Evolutionary conservation across 2,329 filamentous ascomycete genomes (phyloP), one percentile per base, ranked within the genome.

Genomic region (Tolypocladium ovalisporum): DNA sequence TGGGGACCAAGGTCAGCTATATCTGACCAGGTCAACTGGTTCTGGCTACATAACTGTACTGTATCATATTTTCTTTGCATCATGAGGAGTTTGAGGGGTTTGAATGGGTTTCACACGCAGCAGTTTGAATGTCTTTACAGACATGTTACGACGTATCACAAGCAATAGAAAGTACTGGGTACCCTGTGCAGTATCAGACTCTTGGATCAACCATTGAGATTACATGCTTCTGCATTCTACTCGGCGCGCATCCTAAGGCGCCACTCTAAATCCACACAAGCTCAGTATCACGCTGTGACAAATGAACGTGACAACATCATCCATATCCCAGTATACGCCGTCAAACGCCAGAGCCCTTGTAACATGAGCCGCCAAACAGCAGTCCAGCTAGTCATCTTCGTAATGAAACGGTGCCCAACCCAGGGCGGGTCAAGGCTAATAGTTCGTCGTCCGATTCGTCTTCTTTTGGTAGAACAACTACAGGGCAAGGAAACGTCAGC

Each of bases 1-100:
- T 97, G 93, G 94, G 93, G 2, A 89, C 95, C 62, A 97, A 97
- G 76, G 92, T 97, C 67, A 96, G 89, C 70, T 97, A 97, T 75
- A 95, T 99, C 59, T 97, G 73, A 78, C 61, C 40, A 47, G 42
- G 54, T 35, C 9, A n/a, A 49, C 53, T 13, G 47, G 19, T 15
- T 29, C 40, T 35, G 29, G 36, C 37, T 22, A 44, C 27, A 32
- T 59, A 56, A 62, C 62, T 60, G 57, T 52, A 39, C 35, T 54
- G 52, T 57, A 62, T 57, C 58, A 61, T 61, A 55, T 56, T 63
- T 34, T 64, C 52, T 32, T 63, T 62, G 63, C 62, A 66, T 68
- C 55, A 66, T 62, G 62, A 61, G 67, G 68, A 67, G 66, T 68
- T 65, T 63, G 63, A 55, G 56, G 59, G 61, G 61, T 52, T 49